Conservation (phyloP, 371 early-diverging fungal species). For the Rozella allomycis region DNA sequence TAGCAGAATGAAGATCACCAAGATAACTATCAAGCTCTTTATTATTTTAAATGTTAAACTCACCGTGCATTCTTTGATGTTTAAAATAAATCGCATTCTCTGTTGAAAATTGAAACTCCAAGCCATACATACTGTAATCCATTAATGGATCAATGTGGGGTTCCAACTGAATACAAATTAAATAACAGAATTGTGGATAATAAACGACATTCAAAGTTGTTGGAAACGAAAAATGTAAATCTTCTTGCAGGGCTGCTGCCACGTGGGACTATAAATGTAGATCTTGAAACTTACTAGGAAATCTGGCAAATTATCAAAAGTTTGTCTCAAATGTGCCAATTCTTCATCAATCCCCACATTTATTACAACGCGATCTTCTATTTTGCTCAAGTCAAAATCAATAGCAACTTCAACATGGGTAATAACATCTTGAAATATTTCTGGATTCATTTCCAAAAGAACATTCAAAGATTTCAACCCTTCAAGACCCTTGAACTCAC, state of each 20-base stretch:
- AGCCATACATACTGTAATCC: constrained; percentile 16
- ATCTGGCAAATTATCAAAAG: constrained; percentile 29
- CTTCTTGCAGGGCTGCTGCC: constrained; percentile 28
- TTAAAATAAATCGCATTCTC: constrained; percentile 45
- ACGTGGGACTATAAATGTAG: constrained; percentile 21
- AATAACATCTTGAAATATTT: too few species aligned
- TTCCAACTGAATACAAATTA: constrained; percentile 24
- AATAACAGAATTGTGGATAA: constrained; percentile 30
- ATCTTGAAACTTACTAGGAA: constrained; percentile 15
- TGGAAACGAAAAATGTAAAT: constrained; percentile 23
- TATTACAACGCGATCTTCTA: constrained; percentile 30
- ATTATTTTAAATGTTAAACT: not conserved
- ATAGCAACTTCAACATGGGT: too few species aligned
- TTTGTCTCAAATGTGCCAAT: constrained; percentile 34
- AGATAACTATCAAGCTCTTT: constrained; percentile 41
- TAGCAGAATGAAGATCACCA: constrained; percentile 52
- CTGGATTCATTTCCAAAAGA: too few species aligned
- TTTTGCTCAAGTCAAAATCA: constrained; percentile 40
- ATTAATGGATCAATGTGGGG: constrained; percentile 16
- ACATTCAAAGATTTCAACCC: too few species aligned
- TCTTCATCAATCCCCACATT: constrained; percentile 36
- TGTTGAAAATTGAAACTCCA: constrained; percentile 39
- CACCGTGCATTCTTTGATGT: constrained; percentile 36
- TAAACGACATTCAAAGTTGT: constrained; percentile 44
- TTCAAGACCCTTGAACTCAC: too few species aligned